Base-by-base conservation (phyloP, 805 yeast species). In the Metschnikowia aberdeeniae region DNA sequence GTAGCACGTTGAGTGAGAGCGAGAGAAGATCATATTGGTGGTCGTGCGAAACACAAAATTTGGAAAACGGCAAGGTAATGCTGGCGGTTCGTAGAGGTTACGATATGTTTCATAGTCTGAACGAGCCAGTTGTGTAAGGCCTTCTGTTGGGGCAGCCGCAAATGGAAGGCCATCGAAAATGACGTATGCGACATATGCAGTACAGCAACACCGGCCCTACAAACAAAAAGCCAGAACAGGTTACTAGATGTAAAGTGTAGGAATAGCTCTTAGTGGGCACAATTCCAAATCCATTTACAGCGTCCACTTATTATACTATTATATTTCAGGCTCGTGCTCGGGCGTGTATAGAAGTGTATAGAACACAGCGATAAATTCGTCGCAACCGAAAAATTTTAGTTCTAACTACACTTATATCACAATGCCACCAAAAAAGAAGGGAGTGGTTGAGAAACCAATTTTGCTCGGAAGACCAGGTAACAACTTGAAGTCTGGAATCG, bases 371-470 rank as follows among this genome's bases (percentile, higher is more conserved):
- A 39, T 36, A 35, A 41, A 38, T 27, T 42, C 34, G 44, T 47
- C 54, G 50, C 47, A 40, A 42, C 46, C 40, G 51, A 53, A 53
- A 53, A 53, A 41, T 41, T 53, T 53, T 47, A 42, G 32, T 11
- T 22, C 17, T 22, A 34, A 34, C 33, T 28, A 45, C 40, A 33
- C 26, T 38, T 12, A 34, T 31, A 19, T 11, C 39, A 48, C 14
- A 22, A 84, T 84, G 90, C 85, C 89, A 52, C 89, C 89, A 68
- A 84, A 84, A 73, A 80, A 81, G 73, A 77, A 73, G 68, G 80
- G 67, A 52, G 81, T 47, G 49, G 67, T 72, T 62, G 89, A 83
- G 62, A 80, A 82, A 61, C 86, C 86, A 62, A 74, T 88, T 58
- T 76, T 84, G 52, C 78, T 88, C 56, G 73, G 74, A n/a, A 54